Base-by-base conservation (phyloP, 176 grass and related monocot genomes). In the Stipa capillata region DNA sequence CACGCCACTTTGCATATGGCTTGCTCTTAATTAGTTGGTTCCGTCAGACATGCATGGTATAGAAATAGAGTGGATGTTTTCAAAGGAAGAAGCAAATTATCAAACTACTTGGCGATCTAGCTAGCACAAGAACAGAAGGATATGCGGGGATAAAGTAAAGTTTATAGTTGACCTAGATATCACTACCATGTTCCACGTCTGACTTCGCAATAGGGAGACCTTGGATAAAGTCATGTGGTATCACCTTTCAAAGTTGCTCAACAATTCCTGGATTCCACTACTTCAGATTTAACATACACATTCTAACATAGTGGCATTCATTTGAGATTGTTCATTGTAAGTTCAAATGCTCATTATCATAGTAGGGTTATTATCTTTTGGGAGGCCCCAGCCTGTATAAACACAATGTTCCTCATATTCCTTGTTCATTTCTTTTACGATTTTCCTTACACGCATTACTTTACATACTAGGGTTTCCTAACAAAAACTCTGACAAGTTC, bases 131-230 rank as follows among this genome's bases (percentile, higher is more conserved):
- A 77, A 31, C 27, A 28, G 55, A 65, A 56, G 27, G 6, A 66
- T 7, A 31, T 28, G 17, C 54, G 60, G 3, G 52, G 25, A 77
- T 54, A 77, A 72, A 88, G 51, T 74, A 61, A 16, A 21, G 17
- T 58, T 76, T 62, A 0, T 20, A 45, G 82, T 75, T 84, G 69
- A 80, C 52, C 47, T 64, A 7, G 75, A 21, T 18, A 57, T 65
- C 51, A 21, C 64, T 14, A 25, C 43, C 82, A 89, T 72, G 82
- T 89, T 89, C 70, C 45, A 47, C 21, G 2, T 89, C 63, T 81
- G 71, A 89, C 77, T 85, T 81, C n/a, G 82, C 34, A 34, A 32
- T 1, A n/a, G 65, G 51, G 40, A 55, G 74, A 65, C 48, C 39
- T 49, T 21, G 73, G 79, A 55, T 37, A 25, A 55, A 49, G 29